Conservation (phyloP, 176 grass and related monocot genomes). For the Ananas comosus region DNA sequence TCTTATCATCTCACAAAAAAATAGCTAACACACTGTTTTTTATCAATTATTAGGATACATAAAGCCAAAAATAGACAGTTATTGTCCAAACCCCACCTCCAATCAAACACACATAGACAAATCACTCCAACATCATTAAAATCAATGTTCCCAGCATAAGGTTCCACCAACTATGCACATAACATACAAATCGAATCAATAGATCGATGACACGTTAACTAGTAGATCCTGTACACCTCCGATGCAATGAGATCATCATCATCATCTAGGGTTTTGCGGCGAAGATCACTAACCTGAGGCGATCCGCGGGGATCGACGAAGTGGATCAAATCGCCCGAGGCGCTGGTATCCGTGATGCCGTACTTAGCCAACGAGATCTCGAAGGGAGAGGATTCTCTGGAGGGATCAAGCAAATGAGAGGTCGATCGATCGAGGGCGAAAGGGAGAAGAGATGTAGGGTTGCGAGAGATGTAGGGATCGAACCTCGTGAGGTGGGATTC, state of each 20-base stretch:
- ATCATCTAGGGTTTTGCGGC: not conserved
- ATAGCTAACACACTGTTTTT: not conserved
- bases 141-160: too few species aligned
- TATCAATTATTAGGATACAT: too few species aligned
- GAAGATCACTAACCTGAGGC: slow-evolving; percentile 33
- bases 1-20: not conserved
- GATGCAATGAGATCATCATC: not conserved
- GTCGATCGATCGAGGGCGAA: not conserved
- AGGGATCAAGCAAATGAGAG: slow-evolving; percentile 11
- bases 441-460: not conserved
- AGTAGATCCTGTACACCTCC: not conserved
- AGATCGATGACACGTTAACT: too few species aligned
- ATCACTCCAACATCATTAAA: too few species aligned
- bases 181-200: too few species aligned
- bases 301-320: slow-evolving; percentile 47
- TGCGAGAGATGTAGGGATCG: not conserved
- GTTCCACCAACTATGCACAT: too few species aligned
- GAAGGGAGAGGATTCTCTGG: slow-evolving; percentile 47
- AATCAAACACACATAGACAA: too few species aligned
- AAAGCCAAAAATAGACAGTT: too few species aligned
- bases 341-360: slow-evolving; percentile 27
- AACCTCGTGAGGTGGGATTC: slow-evolving; percentile 50
- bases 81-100: too few species aligned
- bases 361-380: slow-evolving; percentile 51
- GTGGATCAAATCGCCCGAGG: slow-evolving; percentile 47